These are phyloP conservation scores for Pichia sp. DNA, from an alignment of 1,139 yeast genomes.

Conservation along the genomic window DNA sequence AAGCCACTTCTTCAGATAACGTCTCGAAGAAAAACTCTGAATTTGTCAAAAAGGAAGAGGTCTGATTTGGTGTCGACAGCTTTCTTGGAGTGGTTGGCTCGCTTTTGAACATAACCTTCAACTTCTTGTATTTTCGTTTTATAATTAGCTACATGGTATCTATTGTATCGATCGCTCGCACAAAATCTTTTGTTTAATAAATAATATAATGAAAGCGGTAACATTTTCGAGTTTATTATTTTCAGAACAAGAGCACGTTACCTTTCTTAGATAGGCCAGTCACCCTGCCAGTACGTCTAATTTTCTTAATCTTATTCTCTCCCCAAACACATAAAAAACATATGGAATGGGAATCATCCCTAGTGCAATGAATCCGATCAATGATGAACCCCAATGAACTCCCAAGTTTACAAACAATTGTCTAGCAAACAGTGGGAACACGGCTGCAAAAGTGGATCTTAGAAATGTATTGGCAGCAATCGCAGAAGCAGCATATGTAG, in stretches of 20 bases:
- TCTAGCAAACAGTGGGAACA: conserved; percentile 70
- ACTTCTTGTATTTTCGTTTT: too few species aligned
- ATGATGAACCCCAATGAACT: conserved; percentile 56
- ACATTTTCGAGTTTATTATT: too few species aligned
- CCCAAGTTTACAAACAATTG: conserved; percentile 50
- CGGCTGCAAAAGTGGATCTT: conserved; percentile 65
- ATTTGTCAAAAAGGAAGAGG: neutral
- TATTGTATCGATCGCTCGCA: too few species aligned
- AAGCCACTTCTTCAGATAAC: neutral
- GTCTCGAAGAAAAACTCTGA: neutral
- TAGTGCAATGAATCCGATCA: conserved; percentile 52
- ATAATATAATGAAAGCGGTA: too few species aligned
- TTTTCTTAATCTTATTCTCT: conserved; percentile 40
- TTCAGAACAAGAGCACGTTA: too few species aligned
- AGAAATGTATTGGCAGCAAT: conserved; percentile 74
- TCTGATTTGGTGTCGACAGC: neutral
- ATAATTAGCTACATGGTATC: too few species aligned
- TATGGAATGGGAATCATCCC: conserved; percentile 66
- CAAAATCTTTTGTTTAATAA: too few species aligned
- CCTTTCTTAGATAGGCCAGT: too few species aligned
- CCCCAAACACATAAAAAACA: conserved; percentile 55
- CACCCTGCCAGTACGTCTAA: neutral
- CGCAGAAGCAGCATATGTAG: conserved; percentile 68
- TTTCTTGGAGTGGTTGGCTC: too few species aligned
- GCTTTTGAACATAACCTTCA: too few species aligned